Evolutionary conservation across 441 rosid species (phyloP), one percentile per base, ranked within the genome.

Genomic region (Croton laevigatus): DNA sequence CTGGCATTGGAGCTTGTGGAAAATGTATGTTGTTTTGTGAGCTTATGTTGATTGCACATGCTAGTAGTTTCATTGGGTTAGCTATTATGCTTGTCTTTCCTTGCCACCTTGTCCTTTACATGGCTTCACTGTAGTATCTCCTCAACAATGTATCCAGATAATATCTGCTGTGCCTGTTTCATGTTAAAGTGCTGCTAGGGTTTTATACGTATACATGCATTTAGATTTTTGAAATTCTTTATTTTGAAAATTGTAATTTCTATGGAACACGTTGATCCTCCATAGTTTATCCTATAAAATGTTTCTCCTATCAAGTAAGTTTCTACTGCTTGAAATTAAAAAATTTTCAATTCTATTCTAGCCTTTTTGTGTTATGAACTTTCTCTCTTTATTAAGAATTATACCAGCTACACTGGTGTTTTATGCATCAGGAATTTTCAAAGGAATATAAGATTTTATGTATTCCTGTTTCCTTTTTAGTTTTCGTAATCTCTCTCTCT

Each of bases 1-100:
- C 81, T 95, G 70, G 91, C 95, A 19, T 62, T 91, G 84, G 99
- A 96, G 85, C 98, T 96, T 71, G 84, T 90, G 71, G 97, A 91
- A 86, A 87, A 87, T 81, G 99, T 96, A 87, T 27, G 87, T 84
- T 37, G 60, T 62, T 72, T 66, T 51, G 40, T 70, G 14, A 22
- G 23, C 11, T 55, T 37, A 11, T 53, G 22, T 45, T 67, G 52
- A 62, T 37, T 45, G 13, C 17, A 9, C 17, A 51, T 61, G 57
- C 46, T 23, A 65, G 7, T 14, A 11, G 53, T 53, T 9, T 38
- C 49, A n/a, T 9, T 1, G 17, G 17, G 9, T 58, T 16, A 19
- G 19, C 19, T n/a, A 52, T 7, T 63, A 22, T 4, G 8, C 54
- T 12, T 71, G 8, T n/a, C 8, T 45, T 34, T 20, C 27, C 22